Evolutionary conservation across 176 grass and related monocot species (phyloP).

Genomic region (Calamus simplicifolius): DNA sequence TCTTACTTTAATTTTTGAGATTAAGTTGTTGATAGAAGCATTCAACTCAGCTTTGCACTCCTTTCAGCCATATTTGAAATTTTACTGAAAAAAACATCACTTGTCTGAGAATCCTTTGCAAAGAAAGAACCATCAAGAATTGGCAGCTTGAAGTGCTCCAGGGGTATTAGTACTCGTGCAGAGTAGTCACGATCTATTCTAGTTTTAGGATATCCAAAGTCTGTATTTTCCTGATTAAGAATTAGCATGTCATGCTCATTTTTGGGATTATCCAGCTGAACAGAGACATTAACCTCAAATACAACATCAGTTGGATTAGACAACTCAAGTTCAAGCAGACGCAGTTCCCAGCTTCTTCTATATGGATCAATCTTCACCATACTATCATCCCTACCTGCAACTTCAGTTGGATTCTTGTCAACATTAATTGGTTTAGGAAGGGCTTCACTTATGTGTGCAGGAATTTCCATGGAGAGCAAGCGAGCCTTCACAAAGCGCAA

Average conservation of each 20-base stretch:
- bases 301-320: conserved; percentile 96
- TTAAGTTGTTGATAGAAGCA: conserved; percentile 76
- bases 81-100: conserved; percentile 37
- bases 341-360: conserved; percentile 76
- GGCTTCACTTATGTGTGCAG: conserved; percentile 49
- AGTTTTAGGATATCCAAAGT: conserved; percentile 59
- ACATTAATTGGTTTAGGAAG: conserved; percentile 26
- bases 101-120: conserved; percentile 43
- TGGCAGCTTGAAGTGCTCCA: conserved; percentile 95
- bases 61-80: conserved; percentile 47
- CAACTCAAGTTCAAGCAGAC: conserved; percentile 91
- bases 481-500: conserved; percentile 83
- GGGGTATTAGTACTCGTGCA: conserved; percentile 86
- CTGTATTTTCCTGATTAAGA: conserved; percentile 19
- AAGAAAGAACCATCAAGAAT: conserved; percentile 85
- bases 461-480: conserved; percentile 91
- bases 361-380: conserved; percentile 87
- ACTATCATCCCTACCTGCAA: conserved; percentile 24
- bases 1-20: conserved; percentile 94
- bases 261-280: conserved; percentile 45
- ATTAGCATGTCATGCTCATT: conserved; percentile 21
- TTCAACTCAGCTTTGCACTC: conserved; percentile 94
- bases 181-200: conserved; percentile 96
- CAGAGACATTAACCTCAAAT: conserved; percentile 81
- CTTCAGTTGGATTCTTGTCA: conserved; percentile 30